Evolutionary conservation across 2,329 filamentous ascomycete species (phyloP).

Genomic region (Ceratocystis lukuohia): DNA sequence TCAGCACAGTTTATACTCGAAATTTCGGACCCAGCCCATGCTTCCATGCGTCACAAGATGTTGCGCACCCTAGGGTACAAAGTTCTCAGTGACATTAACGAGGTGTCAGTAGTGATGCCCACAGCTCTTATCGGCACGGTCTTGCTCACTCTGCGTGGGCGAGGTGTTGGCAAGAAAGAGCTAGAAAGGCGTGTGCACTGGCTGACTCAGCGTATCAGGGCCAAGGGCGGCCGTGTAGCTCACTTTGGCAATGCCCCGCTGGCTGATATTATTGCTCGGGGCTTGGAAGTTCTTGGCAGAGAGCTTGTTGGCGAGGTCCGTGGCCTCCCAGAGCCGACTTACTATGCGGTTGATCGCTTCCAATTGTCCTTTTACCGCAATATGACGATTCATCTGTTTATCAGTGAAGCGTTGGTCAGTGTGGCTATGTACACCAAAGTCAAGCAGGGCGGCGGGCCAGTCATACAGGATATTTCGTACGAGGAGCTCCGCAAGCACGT

Average conservation of each 20-base stretch:
- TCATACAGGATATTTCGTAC: slow-evolving; percentile 66
- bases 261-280: slow-evolving; percentile 71
- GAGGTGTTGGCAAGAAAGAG: slow-evolving; percentile 80
- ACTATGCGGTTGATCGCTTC: slow-evolving; percentile 89
- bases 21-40: slow-evolving; percentile 29
- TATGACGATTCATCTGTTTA: slow-evolving; percentile 98
- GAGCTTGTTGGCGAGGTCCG: slow-evolving; percentile 71
- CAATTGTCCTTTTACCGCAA: slow-evolving; percentile 97
- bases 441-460: slow-evolving; percentile 77
- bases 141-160: slow-evolving; percentile 74
- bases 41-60: slow-evolving; percentile 53
- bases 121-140: slow-evolving; percentile 92
- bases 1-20: slow-evolving; percentile 30
- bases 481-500: slow-evolving; percentile 64
- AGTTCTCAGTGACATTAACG: slow-evolving; percentile 86
- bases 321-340: slow-evolving; percentile 78
- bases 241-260: slow-evolving; percentile 78
- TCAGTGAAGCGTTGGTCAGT: slow-evolving; percentile 81
- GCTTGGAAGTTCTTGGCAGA: slow-evolving; percentile 79
- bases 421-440: slow-evolving; percentile 81
- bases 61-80: slow-evolving; percentile 81
- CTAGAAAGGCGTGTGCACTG: slow-evolving; percentile 78
- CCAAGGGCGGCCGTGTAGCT: slow-evolving; percentile 81
- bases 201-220: slow-evolving; percentile 67
- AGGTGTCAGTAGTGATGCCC: slow-evolving; percentile 94